Evolutionary conservation across 2,329 filamentous ascomycete genomes (phyloP), one percentile per base, ranked within the genome.

Genomic region (Cytospora piceae): DNA sequence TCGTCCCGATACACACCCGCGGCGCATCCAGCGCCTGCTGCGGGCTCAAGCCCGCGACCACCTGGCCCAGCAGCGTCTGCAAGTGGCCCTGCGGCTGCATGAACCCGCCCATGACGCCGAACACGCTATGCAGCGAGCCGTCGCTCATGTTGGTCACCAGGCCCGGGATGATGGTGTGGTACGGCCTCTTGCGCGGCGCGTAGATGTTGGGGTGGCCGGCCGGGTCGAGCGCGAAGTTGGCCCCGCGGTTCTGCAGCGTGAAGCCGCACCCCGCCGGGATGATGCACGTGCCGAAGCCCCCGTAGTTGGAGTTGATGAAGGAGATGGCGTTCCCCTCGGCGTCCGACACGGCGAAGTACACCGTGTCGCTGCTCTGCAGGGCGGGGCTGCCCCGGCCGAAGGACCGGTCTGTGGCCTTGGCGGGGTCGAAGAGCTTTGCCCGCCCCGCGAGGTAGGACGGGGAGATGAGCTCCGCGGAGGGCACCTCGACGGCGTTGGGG

Each of bases 11-110:
- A 72, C 93, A 97, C 70, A 98, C 85, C n/a, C 95, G 84, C 20
- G 95, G 94, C 4, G 94, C 90, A 74, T 99, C 95, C 0, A 98
- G 84, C 3, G 94, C 93, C 66, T 92, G 88, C 77, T 99, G 95
- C 0, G 94, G 93, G 69, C 89, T 90, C 61, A 93, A 82, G 1
- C 88, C 87, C 71, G 94, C 96, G 0, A 93, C 87, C 0, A 96
- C 78, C 85, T 96, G 94, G 70, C 96, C 96, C 2, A 98, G 82
- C 12, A 99, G 79, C 0, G 97, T 93, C 77, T 98, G 95, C 0
- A 98, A 89, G 67, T 98, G 95, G 27, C 94, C 95, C 77, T 98
- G 95, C 0, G 95, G 95, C 79, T 99, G 95, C 91, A 98, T 98
- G 78, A 96, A 98, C 2, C 93, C 94, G 61, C 95, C 95, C 95